Evolutionary conservation across 2,329 filamentous ascomycete genomes (phyloP).

Genomic region (Myriosclerotinia curreyana): DNA sequence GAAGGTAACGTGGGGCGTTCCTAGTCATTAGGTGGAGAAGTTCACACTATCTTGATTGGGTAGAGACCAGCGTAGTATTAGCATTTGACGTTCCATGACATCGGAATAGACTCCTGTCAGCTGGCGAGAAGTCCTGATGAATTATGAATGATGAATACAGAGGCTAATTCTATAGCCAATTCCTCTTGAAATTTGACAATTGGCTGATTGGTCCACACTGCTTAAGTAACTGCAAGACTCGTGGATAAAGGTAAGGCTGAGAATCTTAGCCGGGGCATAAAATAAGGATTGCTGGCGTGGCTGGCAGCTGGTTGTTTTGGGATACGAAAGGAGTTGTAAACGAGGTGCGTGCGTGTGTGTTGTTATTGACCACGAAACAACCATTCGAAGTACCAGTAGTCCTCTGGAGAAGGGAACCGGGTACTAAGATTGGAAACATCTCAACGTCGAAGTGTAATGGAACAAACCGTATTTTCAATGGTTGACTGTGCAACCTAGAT

Average conservation of each 20-base stretch:
- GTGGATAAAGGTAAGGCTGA: slow-evolving; percentile 17
- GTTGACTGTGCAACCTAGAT: not conserved
- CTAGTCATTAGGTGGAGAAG: not conserved
- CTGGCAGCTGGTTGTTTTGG: not conserved
- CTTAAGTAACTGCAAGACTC: slow-evolving; percentile 5
- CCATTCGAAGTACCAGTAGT: too few relatives aligned
- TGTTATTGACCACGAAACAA: not conserved
- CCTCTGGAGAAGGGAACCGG: too few relatives aligned
- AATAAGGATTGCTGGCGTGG: not conserved
- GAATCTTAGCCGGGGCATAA: not conserved
- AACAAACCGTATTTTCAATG: not conserved
- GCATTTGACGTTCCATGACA: slow-evolving; percentile 1
- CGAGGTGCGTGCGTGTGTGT: not conserved
- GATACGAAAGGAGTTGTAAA: slow-evolving; percentile 11
- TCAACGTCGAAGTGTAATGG: not conserved
- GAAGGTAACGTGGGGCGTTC: slow-evolving; percentile 12
- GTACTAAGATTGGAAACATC: too few relatives aligned
- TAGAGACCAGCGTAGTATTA: not conserved
- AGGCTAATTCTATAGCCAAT: not conserved
- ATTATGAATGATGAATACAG: slow-evolving; percentile 3
- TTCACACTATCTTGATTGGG: slow-evolving; percentile 1
- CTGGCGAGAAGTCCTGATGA: slow-evolving; percentile 1
- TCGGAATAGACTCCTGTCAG: slow-evolving; percentile 3
- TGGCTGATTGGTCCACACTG: not conserved
- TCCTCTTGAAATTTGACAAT: not conserved